Percentiles rank a stretch among this genome's conserved stretches.
Evolutionary conservation across 106 monocot genomes (phyloP).

Genomic region (Allium fistulosum): DNA sequence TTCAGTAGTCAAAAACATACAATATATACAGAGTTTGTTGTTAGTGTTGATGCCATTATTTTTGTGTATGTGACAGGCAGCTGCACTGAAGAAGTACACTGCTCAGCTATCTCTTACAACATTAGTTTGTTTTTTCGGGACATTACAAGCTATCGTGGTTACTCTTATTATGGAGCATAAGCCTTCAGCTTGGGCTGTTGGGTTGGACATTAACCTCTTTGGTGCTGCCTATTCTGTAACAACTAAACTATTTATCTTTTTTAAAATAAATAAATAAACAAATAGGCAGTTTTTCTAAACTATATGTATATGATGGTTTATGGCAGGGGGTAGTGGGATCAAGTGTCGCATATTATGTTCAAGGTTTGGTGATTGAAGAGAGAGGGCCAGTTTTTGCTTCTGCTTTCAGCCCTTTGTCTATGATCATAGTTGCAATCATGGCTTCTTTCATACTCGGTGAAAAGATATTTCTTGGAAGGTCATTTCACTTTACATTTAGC

Average conservation of each 20-base stretch:
- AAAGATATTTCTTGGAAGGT: constrained; percentile 81
- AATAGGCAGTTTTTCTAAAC: background rate
- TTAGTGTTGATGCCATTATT: no score
- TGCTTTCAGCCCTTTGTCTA: constrained; percentile 88
- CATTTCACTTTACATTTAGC: background rate
- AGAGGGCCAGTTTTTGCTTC: constrained; percentile 85
- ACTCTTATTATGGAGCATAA: constrained; percentile 63
- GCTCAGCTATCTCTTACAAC: constrained; percentile 73
- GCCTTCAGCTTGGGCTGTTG: constrained; percentile 47
- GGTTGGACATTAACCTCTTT: constrained; percentile 87
- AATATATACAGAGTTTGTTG: no score
- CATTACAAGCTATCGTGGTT: constrained; percentile 68
- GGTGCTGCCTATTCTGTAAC: constrained; percentile 78
- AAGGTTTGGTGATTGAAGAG: constrained; percentile 67
- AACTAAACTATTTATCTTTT: constrained; percentile 7
- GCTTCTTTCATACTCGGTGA: constrained; percentile 82
- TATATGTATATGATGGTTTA: background rate
- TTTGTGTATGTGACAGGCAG: constrained; percentile 20
- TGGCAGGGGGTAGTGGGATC: constrained; percentile 79
- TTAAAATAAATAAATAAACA: background rate
- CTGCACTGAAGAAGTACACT: constrained; percentile 58
- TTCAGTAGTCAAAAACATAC: no score
- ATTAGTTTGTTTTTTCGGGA: constrained; percentile 72
- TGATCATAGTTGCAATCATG: constrained; percentile 90
- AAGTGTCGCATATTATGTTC: constrained; percentile 86